These are phyloP conservation scores for Fusarium pseudonygamai DNA, from an alignment of 2,329 filamentous ascomycete genomes.

Conservation along the genomic window DNA sequence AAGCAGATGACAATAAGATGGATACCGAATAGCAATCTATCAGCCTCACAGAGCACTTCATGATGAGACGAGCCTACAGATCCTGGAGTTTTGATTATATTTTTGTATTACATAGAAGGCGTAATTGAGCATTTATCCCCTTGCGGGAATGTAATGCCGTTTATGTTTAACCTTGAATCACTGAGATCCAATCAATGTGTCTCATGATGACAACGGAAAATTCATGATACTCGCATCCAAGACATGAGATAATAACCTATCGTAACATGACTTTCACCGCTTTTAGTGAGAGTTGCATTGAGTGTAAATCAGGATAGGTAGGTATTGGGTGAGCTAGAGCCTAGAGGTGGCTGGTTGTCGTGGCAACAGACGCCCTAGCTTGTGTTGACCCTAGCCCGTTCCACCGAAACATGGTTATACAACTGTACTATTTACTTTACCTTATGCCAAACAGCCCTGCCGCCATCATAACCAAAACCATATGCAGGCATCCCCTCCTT, in stretches of 20 bases:
- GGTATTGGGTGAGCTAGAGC: background rate
- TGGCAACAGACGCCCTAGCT: constrained; percentile 28
- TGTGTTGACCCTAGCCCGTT: constrained; percentile 31
- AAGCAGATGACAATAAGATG: constrained; percentile 38
- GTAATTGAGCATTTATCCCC: background rate
- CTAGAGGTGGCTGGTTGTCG: constrained; percentile 29
- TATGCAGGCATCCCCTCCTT: constrained; percentile 40
- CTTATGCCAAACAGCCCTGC: constrained; percentile 37
- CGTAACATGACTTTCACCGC: background rate
- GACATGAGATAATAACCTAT: background rate
- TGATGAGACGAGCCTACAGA: constrained; percentile 19
- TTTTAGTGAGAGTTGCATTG: background rate
- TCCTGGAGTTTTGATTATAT: background rate
- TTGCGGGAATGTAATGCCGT: background rate
- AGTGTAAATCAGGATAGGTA: background rate
- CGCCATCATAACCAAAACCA: constrained; percentile 11
- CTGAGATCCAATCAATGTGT: background rate
- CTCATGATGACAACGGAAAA: constrained; percentile 1
- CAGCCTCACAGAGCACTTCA: background rate
- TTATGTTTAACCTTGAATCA: background rate
- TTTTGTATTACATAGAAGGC: constrained; percentile 3
- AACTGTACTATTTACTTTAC: constrained; percentile 33
- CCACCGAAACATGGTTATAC: constrained; percentile 22
- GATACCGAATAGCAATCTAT: constrained; percentile 36
- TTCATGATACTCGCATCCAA: background rate